Conservation (phyloP, 2,329 filamentous ascomycete species). For the Fusarium anguioides region DNA sequence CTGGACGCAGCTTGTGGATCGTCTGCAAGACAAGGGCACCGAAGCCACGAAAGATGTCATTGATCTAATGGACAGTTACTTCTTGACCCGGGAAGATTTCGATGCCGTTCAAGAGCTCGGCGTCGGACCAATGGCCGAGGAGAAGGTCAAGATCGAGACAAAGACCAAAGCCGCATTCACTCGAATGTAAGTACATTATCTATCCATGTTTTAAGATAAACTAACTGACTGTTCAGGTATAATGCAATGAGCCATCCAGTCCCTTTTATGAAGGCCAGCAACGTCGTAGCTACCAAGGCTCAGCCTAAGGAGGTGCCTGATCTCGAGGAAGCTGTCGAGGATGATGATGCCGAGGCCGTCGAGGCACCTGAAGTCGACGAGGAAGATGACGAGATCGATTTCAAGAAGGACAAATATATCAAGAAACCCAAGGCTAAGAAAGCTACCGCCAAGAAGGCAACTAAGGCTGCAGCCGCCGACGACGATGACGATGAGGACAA, state of each 20-base stretch:
- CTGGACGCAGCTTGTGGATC: constrained; percentile 82
- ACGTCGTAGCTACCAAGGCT: constrained; percentile 77
- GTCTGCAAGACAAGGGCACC: constrained; percentile 81
- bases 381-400: constrained; percentile 77
- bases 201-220: not conserved
- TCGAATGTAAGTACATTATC: constrained; percentile 71
- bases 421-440: constrained; percentile 84
- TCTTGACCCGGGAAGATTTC: constrained; percentile 92
- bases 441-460: constrained; percentile 56
- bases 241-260: constrained; percentile 88
- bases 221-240: constrained; percentile 66
- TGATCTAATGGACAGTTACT: constrained; percentile 97
- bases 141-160: constrained; percentile 79
- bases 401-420: constrained; percentile 97
- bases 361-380: constrained; percentile 72
- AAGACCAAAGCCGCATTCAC: constrained; percentile 93
- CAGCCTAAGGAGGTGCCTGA: constrained; percentile 83
- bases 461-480: constrained; percentile 58
- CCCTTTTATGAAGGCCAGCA: constrained; percentile 95
- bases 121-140: constrained; percentile 84
- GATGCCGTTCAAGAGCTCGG: constrained; percentile 93
- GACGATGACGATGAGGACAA: constrained; percentile 58
- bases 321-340: constrained; percentile 94
- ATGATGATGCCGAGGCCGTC: constrained; percentile 77
- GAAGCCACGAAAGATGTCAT: constrained; percentile 86